A percentile compares a stretch with the other conserved stretches of the same genome.
Evolutionary conservation across 768 basidiomycete species (phyloP).

Genomic region (Boletus edulis): DNA sequence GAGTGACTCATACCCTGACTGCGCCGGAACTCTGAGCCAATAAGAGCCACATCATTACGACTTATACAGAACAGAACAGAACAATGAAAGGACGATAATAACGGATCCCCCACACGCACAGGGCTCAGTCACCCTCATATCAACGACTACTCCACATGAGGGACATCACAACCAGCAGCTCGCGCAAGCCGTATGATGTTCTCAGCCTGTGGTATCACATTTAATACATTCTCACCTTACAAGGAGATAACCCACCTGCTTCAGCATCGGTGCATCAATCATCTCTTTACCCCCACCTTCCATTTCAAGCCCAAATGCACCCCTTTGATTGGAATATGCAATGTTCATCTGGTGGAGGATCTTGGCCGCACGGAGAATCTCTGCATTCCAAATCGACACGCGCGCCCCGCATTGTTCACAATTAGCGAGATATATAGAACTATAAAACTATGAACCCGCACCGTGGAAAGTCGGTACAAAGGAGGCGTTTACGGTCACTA

Average conservation of each 20-base stretch:
- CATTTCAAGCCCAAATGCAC: conserved; percentile 72
- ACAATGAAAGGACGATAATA: not conserved
- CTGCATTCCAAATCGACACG: conserved; percentile 35
- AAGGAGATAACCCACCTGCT: conserved; percentile 43
- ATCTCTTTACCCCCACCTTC: conserved; percentile 62
- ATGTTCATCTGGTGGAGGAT: conserved; percentile 66
- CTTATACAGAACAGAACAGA: too few relatives aligned
- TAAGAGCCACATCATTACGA: too few relatives aligned
- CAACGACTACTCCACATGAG: conserved; percentile 33
- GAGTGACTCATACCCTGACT: not conserved
- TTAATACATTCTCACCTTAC: not conserved
- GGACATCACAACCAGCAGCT: conserved; percentile 55
- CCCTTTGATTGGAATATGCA: conserved; percentile 50
- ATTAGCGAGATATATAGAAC: not conserved
- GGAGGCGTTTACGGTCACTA: conserved; percentile 70
- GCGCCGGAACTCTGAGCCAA: not conserved
- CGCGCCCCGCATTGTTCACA: not conserved
- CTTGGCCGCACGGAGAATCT: conserved; percentile 72
- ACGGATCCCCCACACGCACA: too few relatives aligned
- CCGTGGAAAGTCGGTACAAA: conserved; percentile 77
- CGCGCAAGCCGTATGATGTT: conserved; percentile 51
- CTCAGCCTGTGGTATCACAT: conserved; percentile 38
- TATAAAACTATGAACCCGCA: conserved; percentile 23
- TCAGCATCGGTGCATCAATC: conserved; percentile 92
- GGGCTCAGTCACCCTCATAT: not conserved